Base-by-base conservation (phyloP, 2,329 filamentous ascomycete genomes). In the Remersonia thermophila region DNA sequence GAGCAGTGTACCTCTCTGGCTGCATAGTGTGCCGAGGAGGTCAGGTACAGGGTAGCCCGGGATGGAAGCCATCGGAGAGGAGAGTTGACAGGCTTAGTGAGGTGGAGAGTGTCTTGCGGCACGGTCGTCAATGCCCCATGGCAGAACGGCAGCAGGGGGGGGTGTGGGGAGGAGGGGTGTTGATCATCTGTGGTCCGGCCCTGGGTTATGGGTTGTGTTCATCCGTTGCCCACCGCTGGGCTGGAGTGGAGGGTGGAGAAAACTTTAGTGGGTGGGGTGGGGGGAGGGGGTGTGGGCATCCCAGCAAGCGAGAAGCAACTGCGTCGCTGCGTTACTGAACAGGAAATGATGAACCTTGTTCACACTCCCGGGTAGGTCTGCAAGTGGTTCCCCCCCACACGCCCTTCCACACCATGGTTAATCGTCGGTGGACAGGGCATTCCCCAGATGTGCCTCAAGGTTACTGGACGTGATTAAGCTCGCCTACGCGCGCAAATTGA, bases 121-220 rank as follows among this genome's bases (percentile, higher is more conserved):
- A 31, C 38, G 43, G 31, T 40, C 42, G 34, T 37, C 32, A 26
- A 32, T 31, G 44, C 23, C 39, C 33, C 42, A 44, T 40, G 39
- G 27, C 30, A 28, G 32, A 9, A 33, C 40, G 42, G 41, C 37
- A 42, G 37, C 40, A 42, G 35, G 44, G 39, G 28, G 33, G 28
- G n/a, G n/a, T n/a, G n/a, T 9, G 9, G 20, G 20, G 20, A 9
- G 20, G 20, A 23, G 20, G 20, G 20, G 20, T 23, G 20, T 5
- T 9, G 5, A 9, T 23, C n/a, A 27, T 32, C 37, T 23, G 26
- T 30, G 34, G 31, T 29, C 28, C 27, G 20, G 34, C 33, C 26
- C 31, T 28, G 30, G 34, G 14, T 25, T 31, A 27, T 39, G 39
- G 33, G 31, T n/a, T n/a, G n/a, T n/a, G n/a, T 37, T 36, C 39